Percentiles rank a stretch among this genome's conserved stretches.
These are phyloP conservation scores for Emergomyces pasteurianus DNA, from an alignment of 2,329 filamentous ascomycete genomes.

Conservation along the genomic window DNA sequence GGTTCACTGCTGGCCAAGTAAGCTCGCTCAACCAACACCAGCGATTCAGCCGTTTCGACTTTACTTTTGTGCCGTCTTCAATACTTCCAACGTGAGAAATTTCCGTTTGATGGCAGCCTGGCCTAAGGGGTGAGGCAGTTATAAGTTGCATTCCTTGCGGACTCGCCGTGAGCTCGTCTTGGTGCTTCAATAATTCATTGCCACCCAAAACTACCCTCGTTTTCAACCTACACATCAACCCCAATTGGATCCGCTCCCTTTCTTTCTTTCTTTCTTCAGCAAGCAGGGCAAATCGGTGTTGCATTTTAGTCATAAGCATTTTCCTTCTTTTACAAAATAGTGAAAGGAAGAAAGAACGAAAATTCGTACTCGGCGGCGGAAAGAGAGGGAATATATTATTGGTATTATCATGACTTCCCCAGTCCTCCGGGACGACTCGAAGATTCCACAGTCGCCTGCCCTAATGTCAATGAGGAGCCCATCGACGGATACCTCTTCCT, in stretches of 20 bases:
- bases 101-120: not conserved
- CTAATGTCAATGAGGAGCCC: slow-evolving; percentile 2
- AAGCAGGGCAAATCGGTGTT: not conserved
- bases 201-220: not conserved
- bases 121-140: not conserved
- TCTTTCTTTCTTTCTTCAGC: not conserved
- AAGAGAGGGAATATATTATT: not conserved
- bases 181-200: not conserved
- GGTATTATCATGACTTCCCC: slow-evolving; percentile 6
- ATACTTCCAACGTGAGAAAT: not conserved
- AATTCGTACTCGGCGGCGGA: not conserved
- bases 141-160: not conserved
- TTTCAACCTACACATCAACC: not conserved
- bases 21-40: not conserved
- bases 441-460: not conserved
- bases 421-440: not conserved
- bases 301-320: not conserved
- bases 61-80: not conserved
- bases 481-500: slow-evolving; percentile 7
- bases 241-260: not conserved
- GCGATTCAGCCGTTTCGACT: not conserved
- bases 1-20: not conserved
- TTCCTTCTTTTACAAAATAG: not conserved
- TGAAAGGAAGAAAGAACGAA: not conserved
- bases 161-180: not conserved